phyloP scores from a whole-genome alignment of 2,329 filamentous ascomycete genomes.

The Nakataea oryzae region DNA sequence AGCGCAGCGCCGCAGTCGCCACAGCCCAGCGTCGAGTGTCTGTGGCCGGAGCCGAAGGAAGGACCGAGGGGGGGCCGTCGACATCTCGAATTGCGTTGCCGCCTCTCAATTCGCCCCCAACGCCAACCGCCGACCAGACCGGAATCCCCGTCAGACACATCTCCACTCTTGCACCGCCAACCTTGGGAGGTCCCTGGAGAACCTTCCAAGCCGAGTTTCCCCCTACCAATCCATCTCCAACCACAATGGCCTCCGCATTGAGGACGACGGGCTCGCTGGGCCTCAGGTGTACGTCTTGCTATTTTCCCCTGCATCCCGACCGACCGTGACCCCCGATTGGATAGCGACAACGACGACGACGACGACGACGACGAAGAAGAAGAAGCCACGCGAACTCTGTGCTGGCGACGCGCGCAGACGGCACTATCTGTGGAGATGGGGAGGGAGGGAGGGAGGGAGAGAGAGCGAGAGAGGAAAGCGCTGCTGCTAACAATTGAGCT shows the following conservation, averaged over 20 bases:
- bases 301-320: not conserved
- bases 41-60: not conserved
- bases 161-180: conserved; percentile 1
- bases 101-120: not conserved
- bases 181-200: not conserved
- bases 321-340: not conserved
- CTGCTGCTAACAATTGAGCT: not conserved
- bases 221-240: not conserved
- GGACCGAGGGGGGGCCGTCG: not conserved
- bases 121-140: not conserved
- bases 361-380: too few species aligned
- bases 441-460: too few species aligned
- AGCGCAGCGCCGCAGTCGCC: not conserved
- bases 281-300: conserved; percentile 21
- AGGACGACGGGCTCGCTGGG: conserved; percentile 42
- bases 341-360: not conserved
- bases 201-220: not conserved
- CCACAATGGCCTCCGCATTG: conserved; percentile 35
- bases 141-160: not conserved
- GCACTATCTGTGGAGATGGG: too few species aligned
- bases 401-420: conserved; percentile 16
- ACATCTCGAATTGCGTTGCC: not conserved
- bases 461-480: not conserved
- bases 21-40: not conserved
- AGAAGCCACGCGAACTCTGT: not conserved